Percentiles rank a stretch among this genome's conserved stretches.
phyloP scores from a whole-genome alignment of 768 basidiomycete genomes.

The Rhodotorula kratochvilovae region DNA sequence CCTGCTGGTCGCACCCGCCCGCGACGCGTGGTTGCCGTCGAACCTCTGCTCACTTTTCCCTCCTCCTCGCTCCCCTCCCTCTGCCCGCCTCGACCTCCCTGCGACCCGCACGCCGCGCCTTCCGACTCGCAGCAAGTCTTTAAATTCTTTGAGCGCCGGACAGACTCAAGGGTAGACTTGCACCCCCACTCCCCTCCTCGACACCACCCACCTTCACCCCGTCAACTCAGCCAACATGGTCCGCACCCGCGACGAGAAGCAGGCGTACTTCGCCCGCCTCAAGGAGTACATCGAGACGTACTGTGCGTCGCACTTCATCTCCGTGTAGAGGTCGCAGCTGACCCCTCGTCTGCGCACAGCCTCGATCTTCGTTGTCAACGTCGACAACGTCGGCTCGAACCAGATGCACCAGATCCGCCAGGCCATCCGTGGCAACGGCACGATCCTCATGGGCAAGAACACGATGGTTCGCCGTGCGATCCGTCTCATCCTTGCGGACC shows the following conservation, averaged over 20 bases:
- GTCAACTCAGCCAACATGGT: constrained; percentile 24
- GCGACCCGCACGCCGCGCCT: not conserved
- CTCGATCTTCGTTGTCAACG: constrained; percentile 97
- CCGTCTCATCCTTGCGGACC: constrained; percentile 79
- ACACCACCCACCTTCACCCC: constrained; percentile 5
- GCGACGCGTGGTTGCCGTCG: not conserved
- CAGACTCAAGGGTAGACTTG: constrained; percentile 38
- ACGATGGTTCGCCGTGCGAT: constrained; percentile 99
- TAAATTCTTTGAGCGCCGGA: constrained; percentile 40
- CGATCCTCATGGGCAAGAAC: constrained; percentile 99
- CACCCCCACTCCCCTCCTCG: constrained; percentile 11
- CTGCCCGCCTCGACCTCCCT: not conserved
- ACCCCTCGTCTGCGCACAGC: constrained; percentile 52
- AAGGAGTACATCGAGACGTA: constrained; percentile 85
- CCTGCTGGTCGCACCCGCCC: too few relatives aligned
- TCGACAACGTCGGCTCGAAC: constrained; percentile 99
- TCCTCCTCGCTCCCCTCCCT: not conserved
- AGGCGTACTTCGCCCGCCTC: constrained; percentile 68
- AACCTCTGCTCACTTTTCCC: not conserved
- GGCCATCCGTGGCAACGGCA: constrained; percentile 89
- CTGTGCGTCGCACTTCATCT: constrained; percentile 56
- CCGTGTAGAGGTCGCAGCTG: not conserved
- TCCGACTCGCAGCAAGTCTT: constrained; percentile 32
- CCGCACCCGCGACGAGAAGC: constrained; percentile 40
- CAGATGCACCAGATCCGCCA: constrained; percentile 96